Evolutionary conservation across 768 basidiomycete genomes (phyloP).

Genomic region (Cubamyces lactineus): DNA sequence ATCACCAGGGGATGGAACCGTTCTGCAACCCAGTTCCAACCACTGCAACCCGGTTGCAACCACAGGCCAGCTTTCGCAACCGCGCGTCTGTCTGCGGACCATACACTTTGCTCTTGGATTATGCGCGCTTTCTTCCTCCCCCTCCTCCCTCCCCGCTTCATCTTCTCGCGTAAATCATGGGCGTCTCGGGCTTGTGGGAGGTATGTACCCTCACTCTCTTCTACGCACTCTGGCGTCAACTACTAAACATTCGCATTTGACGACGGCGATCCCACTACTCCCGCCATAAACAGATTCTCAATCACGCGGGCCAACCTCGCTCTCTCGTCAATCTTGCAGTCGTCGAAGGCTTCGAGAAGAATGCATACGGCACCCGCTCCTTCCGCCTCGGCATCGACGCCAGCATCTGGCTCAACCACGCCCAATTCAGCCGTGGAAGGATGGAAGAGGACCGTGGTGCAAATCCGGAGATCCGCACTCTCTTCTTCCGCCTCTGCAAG

Average conservation of each 20-base stretch:
- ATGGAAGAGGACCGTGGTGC: conserved; percentile 34
- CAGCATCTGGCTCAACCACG: conserved; percentile 39
- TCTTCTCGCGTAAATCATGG: conserved; percentile 21
- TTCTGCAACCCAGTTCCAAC: not conserved
- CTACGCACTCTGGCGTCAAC: not conserved
- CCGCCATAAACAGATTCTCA: conserved; percentile 38
- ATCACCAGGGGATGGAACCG: not conserved
- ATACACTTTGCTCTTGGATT: not conserved
- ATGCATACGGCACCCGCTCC: conserved; percentile 40
- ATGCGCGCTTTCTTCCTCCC: not conserved
- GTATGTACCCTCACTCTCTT: conserved; percentile 15
- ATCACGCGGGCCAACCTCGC: conserved; percentile 41
- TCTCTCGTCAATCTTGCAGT: conserved; percentile 43
- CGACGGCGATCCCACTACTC: not conserved
- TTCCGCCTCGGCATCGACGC: conserved; percentile 49
- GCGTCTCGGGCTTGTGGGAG: conserved; percentile 33
- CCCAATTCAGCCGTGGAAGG: conserved; percentile 7
- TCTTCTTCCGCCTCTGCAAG: conserved; percentile 47
- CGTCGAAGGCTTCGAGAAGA: conserved; percentile 43
- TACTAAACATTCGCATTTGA: not conserved
- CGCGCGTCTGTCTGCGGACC: no score
- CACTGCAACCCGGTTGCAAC: not conserved
- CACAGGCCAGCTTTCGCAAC: not conserved
- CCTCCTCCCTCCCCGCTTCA: not conserved
- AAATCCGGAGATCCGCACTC: conserved; percentile 46